These are phyloP conservation scores for Asterophora lycoperdoides DNA, from an alignment of 768 basidiomycete species.

Conservation along the genomic window DNA sequence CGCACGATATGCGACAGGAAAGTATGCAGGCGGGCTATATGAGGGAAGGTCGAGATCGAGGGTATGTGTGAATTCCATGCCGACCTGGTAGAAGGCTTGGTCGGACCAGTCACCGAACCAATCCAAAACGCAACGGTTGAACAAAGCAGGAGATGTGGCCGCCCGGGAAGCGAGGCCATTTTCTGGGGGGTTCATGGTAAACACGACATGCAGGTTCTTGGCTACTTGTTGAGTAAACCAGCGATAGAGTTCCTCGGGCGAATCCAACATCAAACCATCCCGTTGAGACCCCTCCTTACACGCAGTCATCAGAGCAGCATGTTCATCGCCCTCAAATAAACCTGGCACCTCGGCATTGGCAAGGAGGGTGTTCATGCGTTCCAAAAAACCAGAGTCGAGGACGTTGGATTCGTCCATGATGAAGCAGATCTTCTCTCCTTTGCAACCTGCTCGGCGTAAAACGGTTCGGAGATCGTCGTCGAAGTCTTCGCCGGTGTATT, in stretches of 20 bases:
- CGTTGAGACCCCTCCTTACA: slow-evolving; percentile 99
- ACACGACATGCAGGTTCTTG: slow-evolving; percentile 96
- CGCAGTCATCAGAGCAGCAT: slow-evolving; percentile 96
- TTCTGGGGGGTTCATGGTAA: slow-evolving; percentile 98
- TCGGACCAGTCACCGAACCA: slow-evolving; percentile 99
- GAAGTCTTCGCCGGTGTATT: slow-evolving; percentile 97
- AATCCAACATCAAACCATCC: slow-evolving; percentile 97
- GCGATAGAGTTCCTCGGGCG: slow-evolving; percentile 93
- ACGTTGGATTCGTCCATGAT: slow-evolving; percentile 99
- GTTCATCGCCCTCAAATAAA: slow-evolving; percentile 99
- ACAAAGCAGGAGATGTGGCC: slow-evolving; percentile 95
- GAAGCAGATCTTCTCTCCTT: slow-evolving; percentile 98
- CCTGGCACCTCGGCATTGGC: slow-evolving; percentile 99
- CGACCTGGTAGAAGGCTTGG: slow-evolving; percentile 97
- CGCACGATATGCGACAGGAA: slow-evolving; percentile 87
- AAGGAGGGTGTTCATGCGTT: slow-evolving; percentile 99
- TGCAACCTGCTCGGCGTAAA: slow-evolving; percentile 92
- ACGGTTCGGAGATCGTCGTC: slow-evolving; percentile 96
- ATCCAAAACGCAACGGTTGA: slow-evolving; percentile 98
- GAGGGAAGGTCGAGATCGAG: slow-evolving; percentile 87
- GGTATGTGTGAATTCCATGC: slow-evolving; percentile 91
- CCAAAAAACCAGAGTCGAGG: slow-evolving; percentile 96
- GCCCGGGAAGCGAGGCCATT: slow-evolving; percentile 94
- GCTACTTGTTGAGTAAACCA: slow-evolving; percentile 99
- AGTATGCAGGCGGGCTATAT: slow-evolving; percentile 74